A percentile compares a stretch with the other conserved stretches of the same genome.
Evolutionary conservation across 306 rosid species (phyloP).

Genomic region (Dalbergia oliveri): DNA sequence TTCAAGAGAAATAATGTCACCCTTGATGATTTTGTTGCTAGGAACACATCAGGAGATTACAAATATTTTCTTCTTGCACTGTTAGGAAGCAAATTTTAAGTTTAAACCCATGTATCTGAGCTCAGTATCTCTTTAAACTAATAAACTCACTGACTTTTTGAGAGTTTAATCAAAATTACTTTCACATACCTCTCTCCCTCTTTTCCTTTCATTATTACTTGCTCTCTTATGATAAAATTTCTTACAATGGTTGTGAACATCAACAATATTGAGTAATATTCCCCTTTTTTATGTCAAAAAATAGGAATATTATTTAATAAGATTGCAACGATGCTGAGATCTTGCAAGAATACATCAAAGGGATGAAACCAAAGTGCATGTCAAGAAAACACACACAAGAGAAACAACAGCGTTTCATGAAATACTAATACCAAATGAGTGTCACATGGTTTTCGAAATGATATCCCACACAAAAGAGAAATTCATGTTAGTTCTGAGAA

Average conservation of each 20-base stretch:
- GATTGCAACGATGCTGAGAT: background rate
- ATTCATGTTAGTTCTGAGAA: background rate
- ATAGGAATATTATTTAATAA: background rate
- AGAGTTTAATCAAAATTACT: slow-evolving; percentile 12
- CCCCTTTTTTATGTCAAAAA: background rate
- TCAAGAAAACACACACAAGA: background rate
- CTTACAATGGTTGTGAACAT: background rate
- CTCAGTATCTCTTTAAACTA: slow-evolving; percentile 6
- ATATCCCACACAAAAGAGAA: background rate
- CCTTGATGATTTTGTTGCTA: slow-evolving; percentile 44
- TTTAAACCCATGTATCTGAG: slow-evolving; percentile 3
- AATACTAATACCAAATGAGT: background rate
- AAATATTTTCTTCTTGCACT: slow-evolving; percentile 52
- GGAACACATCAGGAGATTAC: slow-evolving; percentile 57
- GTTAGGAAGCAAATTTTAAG: slow-evolving; percentile 37
- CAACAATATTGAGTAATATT: background rate
- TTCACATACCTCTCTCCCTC: background rate
- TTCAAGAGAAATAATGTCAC: slow-evolving; percentile 52
- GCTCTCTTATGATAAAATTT: background rate
- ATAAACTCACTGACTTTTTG: slow-evolving; percentile 31
- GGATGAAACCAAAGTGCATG: background rate
- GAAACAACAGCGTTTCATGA: background rate
- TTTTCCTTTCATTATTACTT: background rate
- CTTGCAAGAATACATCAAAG: slow-evolving; percentile 17
- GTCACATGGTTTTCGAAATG: background rate